These are phyloP conservation scores for Lachancea meyersii DNA, from an alignment of 805 yeast species.

Conservation along the genomic window DNA sequence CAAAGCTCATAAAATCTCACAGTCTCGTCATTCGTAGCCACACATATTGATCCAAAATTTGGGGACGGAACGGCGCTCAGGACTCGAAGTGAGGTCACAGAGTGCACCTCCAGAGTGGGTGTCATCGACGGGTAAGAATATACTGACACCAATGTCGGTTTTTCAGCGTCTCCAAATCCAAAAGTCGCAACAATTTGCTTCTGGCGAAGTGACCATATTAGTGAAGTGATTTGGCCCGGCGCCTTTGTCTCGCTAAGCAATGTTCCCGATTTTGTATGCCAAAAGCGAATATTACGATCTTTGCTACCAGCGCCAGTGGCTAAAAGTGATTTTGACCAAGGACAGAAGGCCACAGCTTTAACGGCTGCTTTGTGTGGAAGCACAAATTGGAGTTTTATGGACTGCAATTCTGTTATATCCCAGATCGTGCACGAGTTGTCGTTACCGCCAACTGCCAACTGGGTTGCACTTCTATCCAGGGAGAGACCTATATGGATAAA, in stretches of 20 bases:
- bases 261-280: slow-evolving; percentile 82
- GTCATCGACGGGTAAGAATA: slow-evolving; percentile 64
- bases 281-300: slow-evolving; percentile 73
- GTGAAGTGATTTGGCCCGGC: slow-evolving; percentile 69
- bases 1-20: slow-evolving; percentile 70
- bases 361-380: slow-evolving; percentile 80
- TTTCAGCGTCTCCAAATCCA: slow-evolving; percentile 61
- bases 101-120: slow-evolving; percentile 42
- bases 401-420: slow-evolving; percentile 44
- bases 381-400: slow-evolving; percentile 42
- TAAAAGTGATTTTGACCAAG: slow-evolving; percentile 73
- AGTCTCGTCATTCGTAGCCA: slow-evolving; percentile 74
- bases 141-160: slow-evolving; percentile 48
- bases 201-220: slow-evolving; percentile 63
- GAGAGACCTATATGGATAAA: slow-evolving; percentile 43
- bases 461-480: slow-evolving; percentile 45
- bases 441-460: slow-evolving; percentile 77
- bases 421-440: slow-evolving; percentile 77
- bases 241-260: slow-evolving; percentile 51
- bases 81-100: slow-evolving; percentile 49
- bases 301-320: slow-evolving; percentile 91
- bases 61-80: slow-evolving; percentile 65
- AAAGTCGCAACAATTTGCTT: slow-evolving; percentile 71
- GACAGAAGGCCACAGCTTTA: slow-evolving; percentile 84
- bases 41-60: slow-evolving; percentile 54